A percentile compares a stretch with the other conserved stretches of the same genome.
Conservation (phyloP, 1,284 basidiomycete species). For the Rhodofomes roseus region DNA sequence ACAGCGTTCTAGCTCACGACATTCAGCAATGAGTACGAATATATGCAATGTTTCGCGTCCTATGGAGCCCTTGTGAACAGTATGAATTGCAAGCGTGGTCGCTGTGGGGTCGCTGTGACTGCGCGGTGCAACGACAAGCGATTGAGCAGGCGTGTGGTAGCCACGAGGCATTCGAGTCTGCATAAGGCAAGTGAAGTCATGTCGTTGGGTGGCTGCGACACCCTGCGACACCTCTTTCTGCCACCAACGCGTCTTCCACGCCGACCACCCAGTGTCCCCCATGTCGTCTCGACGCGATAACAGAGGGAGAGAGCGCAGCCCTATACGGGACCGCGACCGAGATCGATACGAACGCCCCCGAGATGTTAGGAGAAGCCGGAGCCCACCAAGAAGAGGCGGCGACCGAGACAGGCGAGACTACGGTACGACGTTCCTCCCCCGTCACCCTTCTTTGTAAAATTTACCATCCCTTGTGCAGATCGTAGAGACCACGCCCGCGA, state of each 20-base stretch:
- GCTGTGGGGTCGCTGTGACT: too few relatives aligned
- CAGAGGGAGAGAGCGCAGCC: conserved; percentile 62
- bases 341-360: conserved; percentile 42
- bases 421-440: conserved; percentile 26
- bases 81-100: too few relatives aligned
- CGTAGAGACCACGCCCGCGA: conserved; percentile 28
- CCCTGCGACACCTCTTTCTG: neutral
- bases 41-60: too few relatives aligned
- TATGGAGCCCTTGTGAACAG: too few relatives aligned
- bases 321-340: conserved; percentile 62
- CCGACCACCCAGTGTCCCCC: neutral
- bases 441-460: neutral
- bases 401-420: conserved; percentile 40
- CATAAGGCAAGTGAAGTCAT: neutral
- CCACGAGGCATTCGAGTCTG: neutral
- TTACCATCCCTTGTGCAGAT: conserved; percentile 17
- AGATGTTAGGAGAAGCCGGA: conserved; percentile 56
- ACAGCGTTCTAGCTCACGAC: too few relatives aligned
- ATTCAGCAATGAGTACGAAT: too few relatives aligned
- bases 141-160: neutral
- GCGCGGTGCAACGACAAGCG: too few relatives aligned
- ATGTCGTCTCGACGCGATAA: conserved; percentile 54
- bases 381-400: conserved; percentile 54
- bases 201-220: neutral
- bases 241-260: neutral